Percentiles rank a stretch among this genome's conserved stretches.
These are phyloP conservation scores for Mycena epipterygia DNA, from an alignment of 768 basidiomycete species.

Conservation along the genomic window DNA sequence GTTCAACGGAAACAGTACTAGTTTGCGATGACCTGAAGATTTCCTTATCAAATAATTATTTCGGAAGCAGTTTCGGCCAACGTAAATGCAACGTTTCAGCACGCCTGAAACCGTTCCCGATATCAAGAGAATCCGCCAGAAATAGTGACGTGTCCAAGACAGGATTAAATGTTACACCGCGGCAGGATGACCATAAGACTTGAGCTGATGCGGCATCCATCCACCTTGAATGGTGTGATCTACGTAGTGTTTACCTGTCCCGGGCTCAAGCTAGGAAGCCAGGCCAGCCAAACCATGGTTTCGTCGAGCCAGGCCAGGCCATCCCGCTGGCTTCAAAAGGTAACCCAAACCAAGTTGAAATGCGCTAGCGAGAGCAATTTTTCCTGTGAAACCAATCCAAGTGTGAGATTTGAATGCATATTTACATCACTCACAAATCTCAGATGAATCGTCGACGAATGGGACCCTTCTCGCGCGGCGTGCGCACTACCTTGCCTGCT, in stretches of 20 bases:
- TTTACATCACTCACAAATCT: neutral
- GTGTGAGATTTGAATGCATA: slow-evolving; percentile 1
- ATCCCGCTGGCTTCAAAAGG: neutral
- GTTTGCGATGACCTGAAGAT: no score
- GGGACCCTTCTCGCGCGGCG: neutral
- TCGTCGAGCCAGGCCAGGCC: slow-evolving; percentile 8
- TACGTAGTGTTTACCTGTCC: slow-evolving; percentile 3
- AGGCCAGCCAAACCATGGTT: neutral
- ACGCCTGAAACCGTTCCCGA: no score
- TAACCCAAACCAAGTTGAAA: neutral
- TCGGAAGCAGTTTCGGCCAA: no score
- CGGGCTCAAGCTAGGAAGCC: neutral
- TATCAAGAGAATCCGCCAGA: no score
- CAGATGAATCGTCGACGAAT: neutral
- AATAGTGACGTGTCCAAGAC: no score
- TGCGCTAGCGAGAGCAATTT: neutral
- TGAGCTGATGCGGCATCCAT: no score
- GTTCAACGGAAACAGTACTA: no score
- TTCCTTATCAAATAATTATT: no score
- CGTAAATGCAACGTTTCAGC: no score
- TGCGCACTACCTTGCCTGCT: neutral
- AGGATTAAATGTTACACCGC: no score
- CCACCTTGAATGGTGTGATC: no score
- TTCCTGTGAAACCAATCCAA: neutral
- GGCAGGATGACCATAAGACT: no score